Percentiles rank a stretch among this genome's conserved stretches.
Evolutionary conservation across 1,284 basidiomycete species (phyloP).

Genomic region (Sphagnurus paluster): DNA sequence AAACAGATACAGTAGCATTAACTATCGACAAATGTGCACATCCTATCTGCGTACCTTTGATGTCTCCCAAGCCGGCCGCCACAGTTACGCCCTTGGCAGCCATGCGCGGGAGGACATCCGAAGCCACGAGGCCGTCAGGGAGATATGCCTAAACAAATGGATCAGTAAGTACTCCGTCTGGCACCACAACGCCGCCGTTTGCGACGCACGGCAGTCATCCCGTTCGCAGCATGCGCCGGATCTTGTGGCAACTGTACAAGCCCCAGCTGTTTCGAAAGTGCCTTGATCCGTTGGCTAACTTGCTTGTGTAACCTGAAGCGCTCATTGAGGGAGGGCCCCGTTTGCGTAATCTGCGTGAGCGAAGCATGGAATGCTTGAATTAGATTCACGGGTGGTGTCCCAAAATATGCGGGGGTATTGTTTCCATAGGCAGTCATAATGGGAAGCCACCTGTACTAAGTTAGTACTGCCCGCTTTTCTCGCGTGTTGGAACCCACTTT

Average conservation of each 20-base stretch:
- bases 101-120: slow-evolving; percentile 76
- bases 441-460: slow-evolving; percentile 73
- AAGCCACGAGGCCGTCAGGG: slow-evolving; percentile 73
- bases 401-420: slow-evolving; percentile 82
- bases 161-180: background rate
- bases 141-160: slow-evolving; percentile 57
- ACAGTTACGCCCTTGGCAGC: slow-evolving; percentile 75
- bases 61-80: slow-evolving; percentile 85
- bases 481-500: slow-evolving; percentile 45
- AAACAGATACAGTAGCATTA: background rate
- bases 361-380: slow-evolving; percentile 89
- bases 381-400: slow-evolving; percentile 92
- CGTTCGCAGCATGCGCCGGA: slow-evolving; percentile 75
- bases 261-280: slow-evolving; percentile 69
- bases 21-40: slow-evolving; percentile 12
- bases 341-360: slow-evolving; percentile 70
- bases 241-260: slow-evolving; percentile 73
- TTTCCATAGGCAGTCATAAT: slow-evolving; percentile 90
- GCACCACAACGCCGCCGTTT: background rate
- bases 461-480: background rate
- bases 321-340: slow-evolving; percentile 67
- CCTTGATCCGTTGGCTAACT: slow-evolving; percentile 75
- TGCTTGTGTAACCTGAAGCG: slow-evolving; percentile 80
- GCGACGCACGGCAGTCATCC: slow-evolving; percentile 85
- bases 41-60: slow-evolving; percentile 76